Evolutionary conservation across 1,284 basidiomycete genomes (phyloP), one percentile per base, ranked within the genome.

Genomic region (Sanghuangporus sanghuang): DNA sequence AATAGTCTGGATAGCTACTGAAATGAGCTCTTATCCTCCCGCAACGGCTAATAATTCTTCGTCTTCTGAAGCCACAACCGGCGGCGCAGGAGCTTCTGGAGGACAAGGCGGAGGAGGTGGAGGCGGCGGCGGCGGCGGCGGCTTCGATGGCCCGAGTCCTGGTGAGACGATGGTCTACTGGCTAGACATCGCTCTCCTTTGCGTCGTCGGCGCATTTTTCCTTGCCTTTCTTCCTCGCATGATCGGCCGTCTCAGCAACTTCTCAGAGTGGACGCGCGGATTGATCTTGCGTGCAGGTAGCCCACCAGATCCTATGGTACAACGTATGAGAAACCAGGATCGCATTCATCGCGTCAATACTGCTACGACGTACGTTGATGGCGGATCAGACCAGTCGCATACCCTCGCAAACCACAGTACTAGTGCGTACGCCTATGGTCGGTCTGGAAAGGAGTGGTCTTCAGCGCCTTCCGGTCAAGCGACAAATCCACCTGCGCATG

Each of bases 181-280:
- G 42, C 53, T 82, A 62, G 73, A 79, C 71, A 69, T 82, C 59
- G 74, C 81, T 65, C 71, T 85, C 59, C 68, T 81, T 61, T 69
- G 71, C 32, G 52, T 78, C 54, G 68, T 81, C 35, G 76, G 73
- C 0, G 55, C 76, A 27, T 71, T 80, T 50, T 73, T 77, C 48
- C 68, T 83, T 5, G 68, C 78, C 46, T 74, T 79, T 21, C 66
- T 82, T 23, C 84, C 84, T 9, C 78, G 80, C 52, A 74, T 74
- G 8, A 67, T 84, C 38, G 79, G 78, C 27, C 78, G 83, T 32
- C 73, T 85, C 58, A 79, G 75, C 60, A 73, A 74, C 32, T 64
- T 71, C n/a, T 76, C 76, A 1, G 80, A 81, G 66, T 78, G 78
- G 77, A 69, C 72, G 38, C 76, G 72, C 27, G 83, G 83, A 12